Base-by-base conservation (phyloP, 768 basidiomycete species). In the Stropharia rugosoannulata region DNA sequence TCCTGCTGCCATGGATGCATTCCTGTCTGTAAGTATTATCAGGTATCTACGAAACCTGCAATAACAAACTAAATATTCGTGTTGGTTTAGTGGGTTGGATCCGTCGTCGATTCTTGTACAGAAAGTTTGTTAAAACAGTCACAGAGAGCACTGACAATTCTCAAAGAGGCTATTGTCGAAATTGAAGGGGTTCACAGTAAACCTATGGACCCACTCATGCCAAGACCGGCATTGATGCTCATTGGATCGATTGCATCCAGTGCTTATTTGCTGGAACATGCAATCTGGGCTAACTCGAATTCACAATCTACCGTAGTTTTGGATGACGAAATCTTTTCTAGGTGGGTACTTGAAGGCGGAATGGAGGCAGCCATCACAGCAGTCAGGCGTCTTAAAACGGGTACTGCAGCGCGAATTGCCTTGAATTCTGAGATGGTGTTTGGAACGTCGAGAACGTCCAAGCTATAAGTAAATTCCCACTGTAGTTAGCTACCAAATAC, bases 181-280 rank as follows among this genome's bases (percentile, higher is more conserved):
- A 65, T 87, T n/a, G 38, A 57, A 5, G 52, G 68, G 0, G 70
- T 76, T 0, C 83, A 84, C 57, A 63, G 64, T 22, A 62, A 64
- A 4, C 75, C 77, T 2, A 68, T 78, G 10, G 68, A 78, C 0
- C 75, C 81, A 8, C 69, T 86, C 1, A 63, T 86, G 15, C 74
- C 82, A 0, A 81, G 83, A 3, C 80, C 85, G 0, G 79, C 83
- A 2, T 71, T 92, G 22, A 76, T 84, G 60, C 72, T 89, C 3
- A 71, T 84, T 32, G 85, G 83, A 1, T 75, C 80, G 43, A 59
- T 82, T 29, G 73, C 85, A 0, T 80, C 86, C 1, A 73, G 77
- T 8, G 51, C 79, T 1, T 82, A 80, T 64, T 77, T 90, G 25
- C 73, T 91, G 10, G 88, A 91, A 64, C 89, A 92, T 45, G 81